Percentiles rank a stretch among this genome's conserved stretches.
These are phyloP conservation scores for Aegilops longissima DNA, from an alignment of 176 grass and related monocot species.

Conservation along the genomic window DNA sequence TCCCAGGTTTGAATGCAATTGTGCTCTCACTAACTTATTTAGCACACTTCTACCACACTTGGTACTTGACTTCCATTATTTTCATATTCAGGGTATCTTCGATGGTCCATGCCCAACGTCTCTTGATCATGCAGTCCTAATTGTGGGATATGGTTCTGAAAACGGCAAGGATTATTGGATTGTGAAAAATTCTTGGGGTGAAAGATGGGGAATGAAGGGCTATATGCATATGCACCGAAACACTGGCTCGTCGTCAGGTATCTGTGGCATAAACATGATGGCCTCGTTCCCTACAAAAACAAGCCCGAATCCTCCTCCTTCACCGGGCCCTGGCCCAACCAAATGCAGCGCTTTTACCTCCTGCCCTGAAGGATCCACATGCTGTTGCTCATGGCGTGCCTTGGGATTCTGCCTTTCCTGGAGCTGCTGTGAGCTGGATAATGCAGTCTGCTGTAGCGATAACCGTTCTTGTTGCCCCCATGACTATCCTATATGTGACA, in stretches of 20 bases:
- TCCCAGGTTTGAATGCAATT: constrained; percentile 53
- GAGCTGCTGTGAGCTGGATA: constrained; percentile 85
- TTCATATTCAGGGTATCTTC: constrained; percentile 82
- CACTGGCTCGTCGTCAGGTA: constrained; percentile 46
- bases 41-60: not conserved
- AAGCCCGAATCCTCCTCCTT: constrained; percentile 76
- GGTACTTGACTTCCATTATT: not conserved
- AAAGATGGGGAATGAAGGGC: constrained; percentile 87
- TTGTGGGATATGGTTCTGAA: constrained; percentile 91
- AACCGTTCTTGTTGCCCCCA: constrained; percentile 70
- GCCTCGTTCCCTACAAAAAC: constrained; percentile 84
- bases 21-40: not conserved
- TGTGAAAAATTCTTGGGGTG: constrained; percentile 95
- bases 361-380: constrained; percentile 79
- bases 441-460: constrained; percentile 80
- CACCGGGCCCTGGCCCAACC: constrained; percentile 78
- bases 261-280: constrained; percentile 94
- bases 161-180: constrained; percentile 93
- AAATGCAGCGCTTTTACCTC: constrained; percentile 78
- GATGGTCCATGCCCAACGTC: constrained; percentile 88
- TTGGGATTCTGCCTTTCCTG: constrained; percentile 83
- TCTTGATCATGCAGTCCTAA: constrained; percentile 90
- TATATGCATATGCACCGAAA: constrained; percentile 82
- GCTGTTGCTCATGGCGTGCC: constrained; percentile 73
- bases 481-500: constrained; percentile 82